phyloP scores from a whole-genome alignment of 495 filamentous ascomycete species.

The Chaetomium fimeti region DNA sequence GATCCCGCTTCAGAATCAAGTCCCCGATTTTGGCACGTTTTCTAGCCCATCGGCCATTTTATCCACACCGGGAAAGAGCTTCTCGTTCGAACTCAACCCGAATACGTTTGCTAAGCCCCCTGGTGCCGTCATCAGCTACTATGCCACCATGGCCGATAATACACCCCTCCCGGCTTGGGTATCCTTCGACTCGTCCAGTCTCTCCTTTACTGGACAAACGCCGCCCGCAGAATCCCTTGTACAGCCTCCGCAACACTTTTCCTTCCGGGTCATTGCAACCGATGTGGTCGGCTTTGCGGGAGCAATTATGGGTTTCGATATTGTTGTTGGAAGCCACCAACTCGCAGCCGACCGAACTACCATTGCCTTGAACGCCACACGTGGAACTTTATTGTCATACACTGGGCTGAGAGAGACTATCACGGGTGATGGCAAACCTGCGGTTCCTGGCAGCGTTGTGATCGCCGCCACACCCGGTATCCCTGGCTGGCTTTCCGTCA shows the following conservation, averaged over 20 bases:
- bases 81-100: slow-evolving; percentile 40
- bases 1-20: slow-evolving; percentile 41
- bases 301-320: slow-evolving; percentile 61
- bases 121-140: slow-evolving; percentile 54
- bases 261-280: slow-evolving; percentile 72
- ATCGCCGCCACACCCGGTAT: slow-evolving; percentile 49
- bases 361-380: slow-evolving; percentile 59
- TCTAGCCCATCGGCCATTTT: slow-evolving; percentile 43
- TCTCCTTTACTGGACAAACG: slow-evolving; percentile 73
- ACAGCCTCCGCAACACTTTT: slow-evolving; percentile 68
- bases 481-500: slow-evolving; percentile 69
- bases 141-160: slow-evolving; percentile 72
- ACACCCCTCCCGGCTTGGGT: slow-evolving; percentile 88
- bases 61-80: slow-evolving; percentile 37
- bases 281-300: slow-evolving; percentile 76
- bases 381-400: slow-evolving; percentile 56
- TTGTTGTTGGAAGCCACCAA: slow-evolving; percentile 68
- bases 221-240: slow-evolving; percentile 61
- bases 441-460: slow-evolving; percentile 47
- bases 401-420: slow-evolving; percentile 54
- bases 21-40: slow-evolving; percentile 42
- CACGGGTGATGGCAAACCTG: slow-evolving; percentile 59
- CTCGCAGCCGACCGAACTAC: slow-evolving; percentile 59
- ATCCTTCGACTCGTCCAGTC: slow-evolving; percentile 59
- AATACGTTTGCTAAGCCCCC: slow-evolving; percentile 41